A percentile compares a stretch with the other conserved stretches of the same genome.
phyloP scores from a whole-genome alignment of 2,329 filamentous ascomycete species.

The Diaporthe ilicicola region DNA sequence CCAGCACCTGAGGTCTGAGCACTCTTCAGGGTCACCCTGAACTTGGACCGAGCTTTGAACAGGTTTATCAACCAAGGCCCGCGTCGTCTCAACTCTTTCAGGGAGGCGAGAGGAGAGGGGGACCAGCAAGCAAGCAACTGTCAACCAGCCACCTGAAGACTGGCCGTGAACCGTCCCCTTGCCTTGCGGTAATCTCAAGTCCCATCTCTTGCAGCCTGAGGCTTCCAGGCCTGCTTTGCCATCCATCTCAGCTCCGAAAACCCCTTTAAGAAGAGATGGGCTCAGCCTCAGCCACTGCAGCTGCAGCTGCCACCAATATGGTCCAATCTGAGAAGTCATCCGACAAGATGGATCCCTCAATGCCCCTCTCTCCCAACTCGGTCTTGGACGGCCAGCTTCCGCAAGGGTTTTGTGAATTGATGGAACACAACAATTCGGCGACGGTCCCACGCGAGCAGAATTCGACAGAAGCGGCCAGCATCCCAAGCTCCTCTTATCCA shows the following conservation, averaged over 20 bases:
- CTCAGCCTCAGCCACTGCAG: constrained; percentile 26
- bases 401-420: constrained; percentile 52
- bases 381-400: constrained; percentile 48
- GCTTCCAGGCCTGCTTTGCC: neutral
- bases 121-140: constrained; percentile 7
- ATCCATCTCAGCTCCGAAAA: constrained; percentile 8
- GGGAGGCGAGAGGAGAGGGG: constrained; percentile 21
- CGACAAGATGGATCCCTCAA: constrained; percentile 47
- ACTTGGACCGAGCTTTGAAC: constrained; percentile 12
- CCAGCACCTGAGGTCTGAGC: constrained; percentile 19
- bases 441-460: constrained; percentile 40
- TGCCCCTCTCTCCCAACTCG: constrained; percentile 56
- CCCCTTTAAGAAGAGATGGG: constrained; percentile 11
- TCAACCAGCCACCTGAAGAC: constrained; percentile 7
- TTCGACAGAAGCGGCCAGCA: constrained; percentile 38
- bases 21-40: constrained; percentile 19
- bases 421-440: constrained; percentile 52
- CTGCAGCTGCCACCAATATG: constrained; percentile 30
- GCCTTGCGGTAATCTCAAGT: constrained; percentile 10
- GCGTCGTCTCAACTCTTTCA: constrained; percentile 25
- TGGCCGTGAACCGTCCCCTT: constrained; percentile 4
- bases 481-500: constrained; percentile 46
- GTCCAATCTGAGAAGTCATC: constrained; percentile 26
- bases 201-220: constrained; percentile 18
- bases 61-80: constrained; percentile 28